phyloP scores from a whole-genome alignment of 1,284 basidiomycete genomes.

The Melampsora americana region DNA sequence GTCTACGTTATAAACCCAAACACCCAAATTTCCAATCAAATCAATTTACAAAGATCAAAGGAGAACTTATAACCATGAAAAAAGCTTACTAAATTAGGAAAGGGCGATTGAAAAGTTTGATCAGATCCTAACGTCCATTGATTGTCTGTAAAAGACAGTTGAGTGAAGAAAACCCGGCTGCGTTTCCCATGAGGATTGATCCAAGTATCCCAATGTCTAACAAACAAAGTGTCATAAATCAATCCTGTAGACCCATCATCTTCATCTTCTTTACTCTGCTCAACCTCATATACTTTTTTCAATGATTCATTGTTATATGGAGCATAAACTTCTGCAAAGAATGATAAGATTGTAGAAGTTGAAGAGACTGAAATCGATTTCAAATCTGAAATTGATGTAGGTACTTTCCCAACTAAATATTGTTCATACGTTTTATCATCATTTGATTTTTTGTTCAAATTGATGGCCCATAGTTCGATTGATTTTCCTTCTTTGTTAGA shows the following conservation, averaged over 20 bases:
- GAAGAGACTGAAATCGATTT: conserved; percentile 11
- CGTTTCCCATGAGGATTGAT: conserved; percentile 29
- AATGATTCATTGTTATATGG: conserved; percentile 30
- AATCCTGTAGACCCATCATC: conserved; percentile 27
- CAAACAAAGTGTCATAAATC: conserved; percentile 31
- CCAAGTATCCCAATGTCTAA: conserved; percentile 41
- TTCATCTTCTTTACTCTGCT: conserved; percentile 11
- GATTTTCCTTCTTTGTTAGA: conserved; percentile 11
- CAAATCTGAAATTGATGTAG: conserved; percentile 24
- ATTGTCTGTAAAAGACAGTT: not conserved
- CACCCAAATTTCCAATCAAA: not conserved
- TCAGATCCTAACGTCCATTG: conserved; percentile 2
- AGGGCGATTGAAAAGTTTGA: conserved; percentile 10
- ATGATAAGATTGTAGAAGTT: conserved; percentile 12
- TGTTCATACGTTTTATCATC: not conserved
- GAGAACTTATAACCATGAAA: not conserved
- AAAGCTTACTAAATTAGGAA: conserved; percentile 23
- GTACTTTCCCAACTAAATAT: conserved; percentile 18
- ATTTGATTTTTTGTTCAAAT: not conserved
- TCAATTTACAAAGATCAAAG: not conserved
- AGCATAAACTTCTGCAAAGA: conserved; percentile 39
- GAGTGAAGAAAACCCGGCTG: conserved; percentile 19
- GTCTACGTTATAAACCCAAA: conserved; percentile 29
- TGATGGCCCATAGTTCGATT: conserved; percentile 35
- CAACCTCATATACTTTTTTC: conserved; percentile 20